Conservation (phyloP, 1,284 basidiomycete species). For the Rhodotorula sp. region DNA sequence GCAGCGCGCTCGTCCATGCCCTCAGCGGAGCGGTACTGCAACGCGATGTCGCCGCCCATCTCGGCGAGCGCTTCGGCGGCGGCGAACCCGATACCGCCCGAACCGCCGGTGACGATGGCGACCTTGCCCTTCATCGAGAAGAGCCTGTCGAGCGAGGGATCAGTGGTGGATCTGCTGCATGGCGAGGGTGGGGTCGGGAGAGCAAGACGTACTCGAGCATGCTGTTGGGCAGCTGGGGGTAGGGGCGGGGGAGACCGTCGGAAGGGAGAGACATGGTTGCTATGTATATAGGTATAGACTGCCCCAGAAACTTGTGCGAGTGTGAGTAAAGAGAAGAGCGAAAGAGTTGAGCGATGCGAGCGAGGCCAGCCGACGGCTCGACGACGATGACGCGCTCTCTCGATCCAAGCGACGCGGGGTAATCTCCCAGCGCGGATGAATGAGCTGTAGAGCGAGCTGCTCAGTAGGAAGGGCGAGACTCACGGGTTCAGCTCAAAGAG, state of each 20-base stretch:
- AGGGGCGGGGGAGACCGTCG: slow-evolving; percentile 32
- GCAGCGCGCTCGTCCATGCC: slow-evolving; percentile 52
- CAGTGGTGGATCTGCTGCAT: background rate
- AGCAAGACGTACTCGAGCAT: slow-evolving; percentile 6
- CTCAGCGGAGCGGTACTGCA: slow-evolving; percentile 43
- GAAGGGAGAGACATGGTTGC: slow-evolving; percentile 23
- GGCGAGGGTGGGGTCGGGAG: too few species aligned
- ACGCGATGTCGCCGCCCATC: slow-evolving; percentile 46
- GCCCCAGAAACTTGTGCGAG: background rate
- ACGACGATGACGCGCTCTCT: too few species aligned
- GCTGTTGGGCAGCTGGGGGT: slow-evolving; percentile 21
- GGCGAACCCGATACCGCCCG: slow-evolving; percentile 47
- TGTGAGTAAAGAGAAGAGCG: background rate
- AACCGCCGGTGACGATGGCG: slow-evolving; percentile 46
- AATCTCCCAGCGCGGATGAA: too few species aligned
- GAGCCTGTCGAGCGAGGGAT: slow-evolving; percentile 1
- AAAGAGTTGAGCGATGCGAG: background rate
- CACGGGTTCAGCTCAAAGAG: too few species aligned
- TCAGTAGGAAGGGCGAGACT: too few species aligned
- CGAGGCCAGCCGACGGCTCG: background rate
- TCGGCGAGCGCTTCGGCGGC: slow-evolving; percentile 48
- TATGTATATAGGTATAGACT: too few species aligned
- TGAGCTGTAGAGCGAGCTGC: too few species aligned
- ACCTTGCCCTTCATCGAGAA: slow-evolving; percentile 48
- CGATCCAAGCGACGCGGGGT: too few species aligned